Percentiles rank a stretch among this genome's conserved stretches.
Conservation (phyloP, 177 flowering plant species). For the Tripterygium wilfordii region DNA sequence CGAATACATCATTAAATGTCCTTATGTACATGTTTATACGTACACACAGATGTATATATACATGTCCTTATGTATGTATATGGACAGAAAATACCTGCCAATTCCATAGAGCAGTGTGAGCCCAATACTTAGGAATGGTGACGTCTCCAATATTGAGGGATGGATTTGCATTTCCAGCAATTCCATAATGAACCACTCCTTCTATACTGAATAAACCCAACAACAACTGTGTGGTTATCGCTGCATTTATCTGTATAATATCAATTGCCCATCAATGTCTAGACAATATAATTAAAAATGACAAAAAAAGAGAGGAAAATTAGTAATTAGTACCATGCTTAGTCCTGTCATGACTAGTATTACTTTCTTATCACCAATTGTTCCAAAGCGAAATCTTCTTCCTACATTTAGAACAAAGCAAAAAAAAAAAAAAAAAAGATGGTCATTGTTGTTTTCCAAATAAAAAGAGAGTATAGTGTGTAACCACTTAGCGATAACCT, state of each 20-base stretch:
- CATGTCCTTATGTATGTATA: too few relatives aligned
- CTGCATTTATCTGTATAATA: conserved; percentile 20
- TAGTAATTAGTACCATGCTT: conserved; percentile 13
- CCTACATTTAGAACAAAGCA: conserved; percentile 6
- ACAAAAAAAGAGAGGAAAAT: not conserved
- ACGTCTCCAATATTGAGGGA: conserved; percentile 22
- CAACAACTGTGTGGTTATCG: conserved; percentile 19
- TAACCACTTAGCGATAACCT: too few relatives aligned
- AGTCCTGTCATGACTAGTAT: conserved; percentile 25
- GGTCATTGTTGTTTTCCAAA: too few relatives aligned
- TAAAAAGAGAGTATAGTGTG: too few relatives aligned
- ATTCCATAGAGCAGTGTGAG: conserved; percentile 27
- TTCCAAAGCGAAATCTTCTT: conserved; percentile 24
- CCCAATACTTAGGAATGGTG: conserved; percentile 21
- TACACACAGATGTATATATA: not conserved
- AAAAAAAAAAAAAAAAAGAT: not conserved
- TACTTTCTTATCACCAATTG: conserved; percentile 11
- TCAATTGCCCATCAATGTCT: too few relatives aligned
- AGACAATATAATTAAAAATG: not conserved
- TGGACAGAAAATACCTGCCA: conserved; percentile 23
- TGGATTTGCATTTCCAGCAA: conserved; percentile 28
- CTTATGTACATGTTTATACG: not conserved
- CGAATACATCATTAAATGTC: too few relatives aligned
- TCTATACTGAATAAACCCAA: conserved; percentile 14
- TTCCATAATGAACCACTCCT: conserved; percentile 27